Evolutionary conservation across 2,329 filamentous ascomycete genomes (phyloP).

Genomic region (Penicillium sp.): DNA sequence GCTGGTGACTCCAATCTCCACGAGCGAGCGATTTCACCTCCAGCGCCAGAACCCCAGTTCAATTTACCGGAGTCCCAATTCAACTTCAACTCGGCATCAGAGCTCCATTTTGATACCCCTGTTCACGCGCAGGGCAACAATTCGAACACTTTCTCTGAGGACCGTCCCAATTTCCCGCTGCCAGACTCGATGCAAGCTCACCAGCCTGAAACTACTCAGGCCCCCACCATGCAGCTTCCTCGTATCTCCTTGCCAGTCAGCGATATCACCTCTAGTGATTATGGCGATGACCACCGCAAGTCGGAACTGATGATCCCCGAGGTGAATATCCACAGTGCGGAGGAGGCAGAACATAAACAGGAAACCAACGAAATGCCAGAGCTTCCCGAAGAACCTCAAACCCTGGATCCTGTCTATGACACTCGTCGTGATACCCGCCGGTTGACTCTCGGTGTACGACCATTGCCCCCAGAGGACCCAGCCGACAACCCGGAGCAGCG

Average conservation of each 20-base stretch:
- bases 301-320: constrained; percentile 46
- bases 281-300: constrained; percentile 54
- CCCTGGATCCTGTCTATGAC: constrained; percentile 24
- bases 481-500: constrained; percentile 90
- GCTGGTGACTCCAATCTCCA: constrained; percentile 1
- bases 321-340: constrained; percentile 30
- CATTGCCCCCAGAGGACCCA: constrained; percentile 82
- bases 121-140: neutral
- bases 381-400: constrained; percentile 28
- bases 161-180: constrained; percentile 23
- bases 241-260: constrained; percentile 44
- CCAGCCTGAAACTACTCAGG: constrained; percentile 12
- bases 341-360: constrained; percentile 21
- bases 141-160: constrained; percentile 7
- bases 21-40: neutral
- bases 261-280: constrained; percentile 55
- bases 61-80: constrained; percentile 11
- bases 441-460: constrained; percentile 68
- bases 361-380: constrained; percentile 18
- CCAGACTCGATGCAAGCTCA: constrained; percentile 17
- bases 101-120: constrained; percentile 22
- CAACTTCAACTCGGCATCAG: constrained; percentile 9
- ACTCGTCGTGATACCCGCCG: constrained; percentile 47
- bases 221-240: constrained; percentile 26
- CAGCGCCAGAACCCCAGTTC: neutral